Percentiles rank a stretch among this genome's conserved stretches.
Conservation (phyloP, 2,329 filamentous ascomycete genomes). For the Zymoseptoria pseudotritici region DNA sequence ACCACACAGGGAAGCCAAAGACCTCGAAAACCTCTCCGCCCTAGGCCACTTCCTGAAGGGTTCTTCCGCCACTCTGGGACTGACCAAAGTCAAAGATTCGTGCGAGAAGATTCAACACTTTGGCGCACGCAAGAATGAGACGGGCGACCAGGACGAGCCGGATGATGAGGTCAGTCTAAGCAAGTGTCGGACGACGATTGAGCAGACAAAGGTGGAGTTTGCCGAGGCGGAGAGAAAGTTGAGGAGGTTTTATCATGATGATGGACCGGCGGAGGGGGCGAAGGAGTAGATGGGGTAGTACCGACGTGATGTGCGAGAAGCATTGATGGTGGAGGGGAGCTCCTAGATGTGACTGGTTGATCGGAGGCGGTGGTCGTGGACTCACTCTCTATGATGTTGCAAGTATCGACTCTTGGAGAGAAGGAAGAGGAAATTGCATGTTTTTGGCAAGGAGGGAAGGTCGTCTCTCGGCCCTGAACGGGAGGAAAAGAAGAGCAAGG, state of each 20-base stretch:
- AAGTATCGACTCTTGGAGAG: too few species aligned
- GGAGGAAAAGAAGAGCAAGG: too few species aligned
- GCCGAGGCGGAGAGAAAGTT: conserved; percentile 63
- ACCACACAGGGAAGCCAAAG: conserved; percentile 55
- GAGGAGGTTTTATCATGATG: conserved; percentile 55
- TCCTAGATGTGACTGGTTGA: neutral
- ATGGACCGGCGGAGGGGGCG: conserved; percentile 5
- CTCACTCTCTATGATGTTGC: too few species aligned
- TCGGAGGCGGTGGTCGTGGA: too few species aligned
- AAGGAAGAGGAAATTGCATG: too few species aligned
- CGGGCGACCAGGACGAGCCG: conserved; percentile 58
- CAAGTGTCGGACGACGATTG: conserved; percentile 63
- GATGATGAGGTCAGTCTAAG: conserved; percentile 62
- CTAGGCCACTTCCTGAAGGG: conserved; percentile 97
- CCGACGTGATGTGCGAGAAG: neutral
- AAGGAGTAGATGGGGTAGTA: neutral
- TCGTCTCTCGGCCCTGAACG: too few species aligned
- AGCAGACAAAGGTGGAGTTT: conserved; percentile 69
- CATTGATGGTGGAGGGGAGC: too few species aligned
- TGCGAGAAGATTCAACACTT: conserved; percentile 97
- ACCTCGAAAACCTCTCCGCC: conserved; percentile 68
- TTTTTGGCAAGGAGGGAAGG: too few species aligned
- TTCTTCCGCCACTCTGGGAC: conserved; percentile 86
- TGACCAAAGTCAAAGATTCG: conserved; percentile 81
- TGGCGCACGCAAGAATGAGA: conserved; percentile 73